These are phyloP conservation scores for Parastagonospora avenae DNA, from an alignment of 2,329 filamentous ascomycete genomes.

Conservation along the genomic window DNA sequence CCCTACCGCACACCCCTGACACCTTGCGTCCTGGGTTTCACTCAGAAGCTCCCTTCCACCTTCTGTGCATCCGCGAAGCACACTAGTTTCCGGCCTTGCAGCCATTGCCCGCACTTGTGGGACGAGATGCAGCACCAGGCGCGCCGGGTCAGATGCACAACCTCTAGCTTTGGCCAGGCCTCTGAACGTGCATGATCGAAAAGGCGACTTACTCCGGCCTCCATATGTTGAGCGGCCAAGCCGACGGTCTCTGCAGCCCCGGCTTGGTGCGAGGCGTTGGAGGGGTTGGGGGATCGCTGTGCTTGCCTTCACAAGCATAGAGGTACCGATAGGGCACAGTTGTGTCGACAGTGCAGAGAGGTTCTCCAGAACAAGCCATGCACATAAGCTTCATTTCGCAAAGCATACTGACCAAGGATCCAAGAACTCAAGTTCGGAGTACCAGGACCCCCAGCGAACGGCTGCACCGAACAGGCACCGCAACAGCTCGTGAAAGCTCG, in stretches of 20 bases:
- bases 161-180: background rate
- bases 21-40: constrained; percentile 5
- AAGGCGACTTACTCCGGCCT: background rate
- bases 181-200: background rate
- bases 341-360: too few species aligned
- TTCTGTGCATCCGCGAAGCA: background rate
- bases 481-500: too few species aligned
- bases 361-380: too few species aligned
- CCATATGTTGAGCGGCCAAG: background rate
- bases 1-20: background rate
- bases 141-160: background rate
- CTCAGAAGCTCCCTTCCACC: background rate
- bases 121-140: background rate
- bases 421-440: too few species aligned
- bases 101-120: constrained; percentile 2
- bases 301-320: too few species aligned
- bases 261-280: background rate
- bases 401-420: too few species aligned
- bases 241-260: background rate
- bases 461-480: too few species aligned
- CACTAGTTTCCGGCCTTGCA: constrained; percentile 1
- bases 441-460: too few species aligned
- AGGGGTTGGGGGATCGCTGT: too few species aligned
- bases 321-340: too few species aligned
- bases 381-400: too few species aligned